These are phyloP conservation scores for Paecilomyces sp. DNA, from an alignment of 2,329 filamentous ascomycete genomes.

Conservation along the genomic window DNA sequence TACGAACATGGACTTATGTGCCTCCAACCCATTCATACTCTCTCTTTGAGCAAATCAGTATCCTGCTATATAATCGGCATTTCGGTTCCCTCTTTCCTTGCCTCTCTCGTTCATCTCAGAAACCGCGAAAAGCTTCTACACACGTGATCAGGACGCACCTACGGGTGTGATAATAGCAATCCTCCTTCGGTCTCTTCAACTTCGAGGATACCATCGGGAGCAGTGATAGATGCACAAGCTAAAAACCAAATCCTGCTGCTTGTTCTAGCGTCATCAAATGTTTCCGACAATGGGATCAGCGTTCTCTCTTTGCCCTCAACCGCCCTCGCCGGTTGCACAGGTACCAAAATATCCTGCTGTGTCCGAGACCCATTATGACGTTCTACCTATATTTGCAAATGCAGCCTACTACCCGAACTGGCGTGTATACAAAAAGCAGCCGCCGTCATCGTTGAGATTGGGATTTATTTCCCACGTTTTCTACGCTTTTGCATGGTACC, in stretches of 20 bases:
- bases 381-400: slow-evolving; percentile 47
- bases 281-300: slow-evolving; percentile 8
- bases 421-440: slow-evolving; percentile 64
- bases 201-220: neutral
- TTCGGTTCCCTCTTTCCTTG: neutral
- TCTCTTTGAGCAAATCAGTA: neutral
- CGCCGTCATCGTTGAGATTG: slow-evolving; percentile 66
- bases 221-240: neutral
- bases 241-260: neutral
- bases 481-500: slow-evolving; percentile 67
- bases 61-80: neutral
- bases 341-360: slow-evolving; percentile 9
- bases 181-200: neutral
- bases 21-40: neutral
- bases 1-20: neutral
- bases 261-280: slow-evolving; percentile 2
- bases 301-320: slow-evolving; percentile 5
- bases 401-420: slow-evolving; percentile 81
- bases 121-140: neutral
- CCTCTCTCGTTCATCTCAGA: neutral
- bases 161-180: neutral
- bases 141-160: neutral
- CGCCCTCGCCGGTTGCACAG: slow-evolving; percentile 12
- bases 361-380: slow-evolving; percentile 21
- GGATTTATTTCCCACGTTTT: slow-evolving; percentile 74